Evolutionary conservation across 2,329 filamentous ascomycete genomes (phyloP), one percentile per base, ranked within the genome.

Genomic region (Hymenoscyphus scutula): DNA sequence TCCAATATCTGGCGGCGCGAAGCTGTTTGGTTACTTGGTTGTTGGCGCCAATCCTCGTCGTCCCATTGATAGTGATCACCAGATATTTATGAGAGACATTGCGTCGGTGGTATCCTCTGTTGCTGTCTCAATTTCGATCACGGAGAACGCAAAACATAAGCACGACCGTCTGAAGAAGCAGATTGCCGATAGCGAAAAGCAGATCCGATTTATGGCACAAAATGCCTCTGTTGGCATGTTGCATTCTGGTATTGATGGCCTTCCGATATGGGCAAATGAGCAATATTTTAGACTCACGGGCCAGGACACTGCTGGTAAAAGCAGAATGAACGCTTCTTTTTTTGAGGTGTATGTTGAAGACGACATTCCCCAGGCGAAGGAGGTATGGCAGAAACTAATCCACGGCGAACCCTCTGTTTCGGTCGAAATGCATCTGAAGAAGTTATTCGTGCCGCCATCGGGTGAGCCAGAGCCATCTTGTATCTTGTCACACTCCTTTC

Each of bases 121-220:
- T 19, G 64, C 68, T 27, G 62, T 61, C n/a, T 59, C 67, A 1
- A 66, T 72, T 17, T 32, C 66, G 30, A 69, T 55, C 41, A 66
- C 65, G 6, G 69, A 69, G 17, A 70, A 69, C 27, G 67, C 65
- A 25, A 65, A 65, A 56, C 64, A 64, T 15, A 64, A 67, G 7
- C 58, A 58, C 37, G 63, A 66, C 25, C 41, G 45, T 4, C 64
- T 72, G 10, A 53, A 71, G 56, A 69, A 61, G 51, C 29, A 68
- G 30, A 53, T 72, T 23, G 65, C 59, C 1, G 67, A 68, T 34
- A 65, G 56, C 10, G 62, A 64, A 37, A 67, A 62, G 38, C 64
- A 70, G 53, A 69, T 70, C 38, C 56, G 64, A 19, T 72, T 71
- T 48, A 71, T 73, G 69, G 71, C 71, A 19, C 65, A 72, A 37